Base-by-base conservation (phyloP, 805 yeast genomes). In the Pichia heedii region DNA sequence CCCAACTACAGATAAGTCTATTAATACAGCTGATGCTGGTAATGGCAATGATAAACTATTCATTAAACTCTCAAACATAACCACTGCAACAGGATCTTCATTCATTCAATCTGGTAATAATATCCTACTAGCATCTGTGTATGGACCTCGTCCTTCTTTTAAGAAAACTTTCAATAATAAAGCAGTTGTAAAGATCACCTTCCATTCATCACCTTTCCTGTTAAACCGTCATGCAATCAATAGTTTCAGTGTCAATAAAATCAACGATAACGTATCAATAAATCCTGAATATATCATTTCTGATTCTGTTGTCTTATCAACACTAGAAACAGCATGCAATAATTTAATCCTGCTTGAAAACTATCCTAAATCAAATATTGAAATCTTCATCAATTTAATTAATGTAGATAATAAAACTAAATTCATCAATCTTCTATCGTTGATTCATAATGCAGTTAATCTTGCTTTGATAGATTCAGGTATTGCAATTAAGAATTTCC, bases 341-440 rank as follows among this genome's bases (percentile, higher is more conserved):
- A 56, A 55, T 36, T 44, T 79, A 1, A 68, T 84, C 2, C 52
- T 81, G 18, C 65, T 86, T 29, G 75, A 75, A 13, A 79, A 80
- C 48, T 93, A 93, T 60, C 97, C 97, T 5, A 90, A 90, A 61
- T 84, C 96, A 3, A 79, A 89, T 18, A 85, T 90, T 45, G 93
- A 82, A 55, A 73, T 90, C 15, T 81, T 80, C 49, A 67, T 93
- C 6, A 76, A 81, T 33, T 66, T 90, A 8, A 70, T 89, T 24
- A 69, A 81, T n/a, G 56, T 67, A 4, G 68, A 68, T 33, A 47
- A 56, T 16, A 37, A 48, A 19, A 61, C 60, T 42, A 60, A 60
- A 41, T 58, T 62, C 36, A 62, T 61, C 32, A 60, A 56, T 33
- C 58, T 73, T 24, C 62, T 71, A 24, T 66, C 73, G 33, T 62